Percentiles rank a stretch among this genome's conserved stretches.
Conservation (phyloP, 108 stramenopile species). For the Pseudonitzschia multistriata region DNA sequence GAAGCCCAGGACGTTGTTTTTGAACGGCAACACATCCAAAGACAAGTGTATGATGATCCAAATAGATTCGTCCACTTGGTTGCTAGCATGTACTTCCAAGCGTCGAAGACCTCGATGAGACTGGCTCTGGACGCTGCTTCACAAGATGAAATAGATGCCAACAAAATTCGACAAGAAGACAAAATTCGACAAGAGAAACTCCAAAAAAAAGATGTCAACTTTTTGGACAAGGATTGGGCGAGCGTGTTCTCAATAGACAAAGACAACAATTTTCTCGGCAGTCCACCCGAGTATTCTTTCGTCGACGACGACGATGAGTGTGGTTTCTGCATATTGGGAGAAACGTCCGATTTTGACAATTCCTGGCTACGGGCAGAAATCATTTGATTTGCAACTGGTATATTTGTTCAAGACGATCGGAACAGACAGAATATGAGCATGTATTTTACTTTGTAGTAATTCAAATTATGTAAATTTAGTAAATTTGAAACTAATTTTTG, state of each 20-base stretch:
- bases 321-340: conserved; percentile 9
- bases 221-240: conserved; percentile 26
- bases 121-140: conserved; percentile 23
- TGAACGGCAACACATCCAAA: conserved; percentile 25
- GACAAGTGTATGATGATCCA: background rate
- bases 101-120: background rate
- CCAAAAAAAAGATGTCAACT: background rate
- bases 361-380: conserved; percentile 22
- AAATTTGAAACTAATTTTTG: background rate
- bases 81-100: conserved; percentile 15
- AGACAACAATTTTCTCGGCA: background rate
- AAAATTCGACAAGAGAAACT: background rate
- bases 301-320: background rate
- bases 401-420: background rate
- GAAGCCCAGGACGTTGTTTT: conserved; percentile 18
- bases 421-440: background rate
- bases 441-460: too few relatives aligned
- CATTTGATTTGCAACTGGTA: background rate
- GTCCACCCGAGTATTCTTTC: background rate
- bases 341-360: conserved; percentile 26
- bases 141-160: conserved; percentile 21
- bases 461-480: too few relatives aligned
- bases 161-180: conserved; percentile 6
- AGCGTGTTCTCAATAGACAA: conserved; percentile 3
- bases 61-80: conserved; percentile 3